A percentile compares a stretch with the other conserved stretches of the same genome.
Evolutionary conservation across 176 grass and related monocot genomes (phyloP).

Genomic region (Hordeum marinum): DNA sequence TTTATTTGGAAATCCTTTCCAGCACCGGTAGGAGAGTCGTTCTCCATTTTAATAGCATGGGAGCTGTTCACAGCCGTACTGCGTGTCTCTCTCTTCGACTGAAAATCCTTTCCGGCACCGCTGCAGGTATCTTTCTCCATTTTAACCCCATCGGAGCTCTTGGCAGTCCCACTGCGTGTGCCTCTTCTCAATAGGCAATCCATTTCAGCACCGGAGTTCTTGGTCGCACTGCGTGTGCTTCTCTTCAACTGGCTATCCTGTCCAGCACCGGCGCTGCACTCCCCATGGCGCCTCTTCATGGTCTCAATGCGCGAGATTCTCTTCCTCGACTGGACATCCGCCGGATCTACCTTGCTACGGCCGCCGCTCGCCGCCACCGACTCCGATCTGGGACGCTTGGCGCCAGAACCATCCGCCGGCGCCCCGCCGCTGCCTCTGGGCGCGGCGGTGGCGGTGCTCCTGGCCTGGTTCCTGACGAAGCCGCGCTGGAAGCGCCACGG

Average conservation of each 20-base stretch:
- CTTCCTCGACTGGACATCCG: background rate
- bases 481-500: conserved; percentile 43
- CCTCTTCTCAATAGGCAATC: background rate
- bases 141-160: conserved; percentile 2
- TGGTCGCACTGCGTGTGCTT: background rate
- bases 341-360: background rate
- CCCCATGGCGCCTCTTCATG: background rate
- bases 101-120: background rate
- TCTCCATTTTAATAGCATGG: background rate
- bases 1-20: background rate
- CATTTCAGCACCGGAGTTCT: background rate
- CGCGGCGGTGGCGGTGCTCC: background rate
- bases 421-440: background rate
- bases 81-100: background rate
- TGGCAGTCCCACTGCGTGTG: background rate
- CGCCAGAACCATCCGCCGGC: background rate
- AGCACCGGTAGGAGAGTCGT: background rate
- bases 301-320: background rate
- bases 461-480: conserved; percentile 21
- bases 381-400: background rate
- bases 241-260: background rate
- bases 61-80: background rate
- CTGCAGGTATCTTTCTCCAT: background rate
- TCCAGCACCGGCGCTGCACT: background rate
- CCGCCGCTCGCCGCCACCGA: background rate